Base-by-base conservation (phyloP, 2,329 filamentous ascomycete genomes). In the Colletotrichum aenigma region DNA sequence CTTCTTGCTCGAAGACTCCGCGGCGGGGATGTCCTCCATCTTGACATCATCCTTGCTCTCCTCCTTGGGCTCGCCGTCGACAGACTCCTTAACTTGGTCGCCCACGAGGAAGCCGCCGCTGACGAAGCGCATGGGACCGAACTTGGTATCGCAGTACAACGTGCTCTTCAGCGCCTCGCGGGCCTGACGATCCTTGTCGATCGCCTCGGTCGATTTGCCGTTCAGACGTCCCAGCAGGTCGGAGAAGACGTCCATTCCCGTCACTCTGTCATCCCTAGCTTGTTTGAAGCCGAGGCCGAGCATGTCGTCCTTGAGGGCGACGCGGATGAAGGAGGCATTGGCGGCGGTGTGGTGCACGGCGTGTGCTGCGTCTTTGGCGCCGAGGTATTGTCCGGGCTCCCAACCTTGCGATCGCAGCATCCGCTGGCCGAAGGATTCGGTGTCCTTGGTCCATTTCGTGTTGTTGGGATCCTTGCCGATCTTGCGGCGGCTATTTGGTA, bases 391-490 rank as follows among this genome's bases (percentile, higher is more conserved):
- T 43, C 97, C 97, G 0, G 96, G 95, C 76, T 93, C 91, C 97
- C 97, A 99, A 78, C 97, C 97, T 81, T 98, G 96, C 18, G 94
- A 89, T 66, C 93, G 92, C 81, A 99, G 92, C 79, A 98, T 96
- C 82, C 93, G 95, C 84, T 98, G 96, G 79, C 97, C 97, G 84
- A 97, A 98, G 70, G 92, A 93, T 72, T 90, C 91, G 78, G 94
- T 95, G 83, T 96, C 94, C 81, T 93, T 93, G 72, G 94, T 93
- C 97, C 97, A 99, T 89, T 91, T 92, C 64, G 95, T 98, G 85
- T 98, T 99, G 87, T 98, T 98, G 9, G 97, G 97, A 85, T 99
- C 97, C 83, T 94, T 90, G 79, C 94, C 94, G 82, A 98, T 93
- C 86, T 96, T 98, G 64, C 89, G 89, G 79, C 82, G 84, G 77